Base-by-base conservation (phyloP, 2,329 filamentous ascomycete genomes). In the Fusarium abutilonis region DNA sequence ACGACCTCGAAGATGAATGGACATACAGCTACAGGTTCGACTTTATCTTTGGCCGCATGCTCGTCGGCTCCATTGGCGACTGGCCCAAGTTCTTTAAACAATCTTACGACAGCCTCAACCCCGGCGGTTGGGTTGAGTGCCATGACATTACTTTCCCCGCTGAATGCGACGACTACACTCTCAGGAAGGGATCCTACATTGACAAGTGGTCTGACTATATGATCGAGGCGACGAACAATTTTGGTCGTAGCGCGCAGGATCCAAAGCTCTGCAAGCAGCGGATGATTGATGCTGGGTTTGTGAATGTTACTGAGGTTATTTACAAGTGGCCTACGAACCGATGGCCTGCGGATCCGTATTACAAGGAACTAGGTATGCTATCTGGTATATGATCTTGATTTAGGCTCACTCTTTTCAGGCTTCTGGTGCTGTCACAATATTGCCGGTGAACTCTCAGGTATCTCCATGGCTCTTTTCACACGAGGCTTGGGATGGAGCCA, bases 251-350 rank as follows among this genome's bases (percentile, higher is more conserved):
- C 1, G 65, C 72, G 9, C 70, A 75, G 31, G 73, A 70, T 19
- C 72, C 70, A 0, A 64, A 64, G 0, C 40, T 52, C 1, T 76
- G 75, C 45, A 72, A 70, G 46, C 60, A 72, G 38, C 76, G 79
- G 50, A 76, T 86, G 64, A 71, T 74, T 4, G 80, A 81, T 11
- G 82, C 79, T 0, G 85, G 85, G 1, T 87, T 87, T 60, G 73
- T 77, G 40, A 78, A 85, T 50, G 79, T 87, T 0, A 72, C 72
- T 0, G 79, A 84, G 66, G 72, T 77, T 3, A 66, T 80, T 6
- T 81, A 76, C 64, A 82, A 79, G 68, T 80, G 83, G 73, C 83
- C 83, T 1, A 76, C 76, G 31, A 83, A 81, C 63, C 69, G 75
- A 10, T 86, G 84, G 83, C 79, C 83, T 0, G 80, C 78, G 40